Evolutionary conservation across 2,329 filamentous ascomycete genomes (phyloP), one percentile per base, ranked within the genome.

Genomic region (Claviceps quebecensis): DNA sequence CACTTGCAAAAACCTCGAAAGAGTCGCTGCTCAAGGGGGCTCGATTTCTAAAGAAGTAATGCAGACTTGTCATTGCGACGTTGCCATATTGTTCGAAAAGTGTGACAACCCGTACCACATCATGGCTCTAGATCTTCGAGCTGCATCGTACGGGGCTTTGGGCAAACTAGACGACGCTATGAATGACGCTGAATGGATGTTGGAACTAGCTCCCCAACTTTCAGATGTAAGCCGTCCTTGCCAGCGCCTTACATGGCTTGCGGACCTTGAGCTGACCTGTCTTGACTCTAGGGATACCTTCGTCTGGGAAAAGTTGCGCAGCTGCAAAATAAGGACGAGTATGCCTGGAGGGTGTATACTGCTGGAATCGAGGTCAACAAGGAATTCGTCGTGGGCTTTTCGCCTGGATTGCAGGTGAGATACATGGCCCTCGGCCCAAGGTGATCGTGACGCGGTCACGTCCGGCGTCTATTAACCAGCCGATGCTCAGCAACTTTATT

Each of bases 111-210:
- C 52, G 1, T 46, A 63, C 9, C 70, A 72, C 49, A 62, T 71
- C 41, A 63, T 67, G 52, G 69, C 69, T 3, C 58, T 72, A 11
- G 69, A 71, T 56, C 68, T 70, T 51, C 61, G 69, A 4, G 67
- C 68, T 17, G 69, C 67, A 2, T 67, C 66, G 0, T 69, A 69
- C 50, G 68, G 70, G 52, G 63, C 63, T 26, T 57, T 71, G 41
- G 57, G 60, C 5, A 63, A 69, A 50, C 58, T 71, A 2, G 64
- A 62, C 5, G 63, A 65, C 23, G 70, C 70, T 14, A 62, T 59
- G 53, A 62, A 56, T 37, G 69, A 72, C 52, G 69, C 70, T 8
- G 66, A 69, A 56, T 72, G 69, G 68, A 64, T 72, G n/a, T 54
- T 72, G 17, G 67, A 71, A 52, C 61, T 72, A 39, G 66, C 69